Percentiles rank a stretch among this genome's conserved stretches.
These are phyloP conservation scores for Saccharomycopsis vini DNA, from an alignment of 805 yeast species.

Conservation along the genomic window DNA sequence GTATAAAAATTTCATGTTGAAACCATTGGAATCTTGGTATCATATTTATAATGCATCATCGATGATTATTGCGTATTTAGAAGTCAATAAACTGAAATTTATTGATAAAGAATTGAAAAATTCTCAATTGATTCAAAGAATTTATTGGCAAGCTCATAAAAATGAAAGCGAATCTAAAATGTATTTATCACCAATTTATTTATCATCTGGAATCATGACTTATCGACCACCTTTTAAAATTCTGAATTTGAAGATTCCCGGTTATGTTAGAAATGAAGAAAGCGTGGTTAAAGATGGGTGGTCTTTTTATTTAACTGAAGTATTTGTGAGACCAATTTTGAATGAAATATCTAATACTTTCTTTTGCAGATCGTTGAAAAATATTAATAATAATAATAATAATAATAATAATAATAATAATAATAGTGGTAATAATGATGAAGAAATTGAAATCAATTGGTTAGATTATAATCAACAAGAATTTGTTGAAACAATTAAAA, in stretches of 20 bases:
- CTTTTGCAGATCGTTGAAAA: constrained; percentile 2
- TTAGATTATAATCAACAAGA: constrained; percentile 9
- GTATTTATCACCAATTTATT: constrained; percentile 17
- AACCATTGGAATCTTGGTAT: constrained; percentile 18
- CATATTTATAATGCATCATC: constrained; percentile 15
- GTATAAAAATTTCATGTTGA: constrained; percentile 17
- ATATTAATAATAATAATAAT: neutral
- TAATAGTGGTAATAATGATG: neutral
- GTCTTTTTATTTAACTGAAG: constrained; percentile 19
- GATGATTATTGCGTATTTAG: constrained; percentile 12
- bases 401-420: neutral
- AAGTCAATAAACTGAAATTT: constrained; percentile 3
- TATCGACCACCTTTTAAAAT: constrained; percentile 20
- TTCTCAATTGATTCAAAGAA: constrained; percentile 13
- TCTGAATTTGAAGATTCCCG: constrained; percentile 13
- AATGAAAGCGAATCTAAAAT: constrained; percentile 18
- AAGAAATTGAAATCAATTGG: constrained; percentile 12
- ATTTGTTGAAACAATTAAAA: constrained; percentile 13
- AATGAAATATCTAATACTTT: constrained; percentile 16
- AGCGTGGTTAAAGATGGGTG: constrained; percentile 17
- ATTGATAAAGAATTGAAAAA: neutral
- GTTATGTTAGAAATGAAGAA: constrained; percentile 6
- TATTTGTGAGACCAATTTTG: constrained; percentile 16
- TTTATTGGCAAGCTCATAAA: constrained; percentile 18
- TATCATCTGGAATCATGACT: constrained; percentile 12